phyloP scores from a whole-genome alignment of 768 basidiomycete species.

The Sporobolomyces pararoseus region DNA sequence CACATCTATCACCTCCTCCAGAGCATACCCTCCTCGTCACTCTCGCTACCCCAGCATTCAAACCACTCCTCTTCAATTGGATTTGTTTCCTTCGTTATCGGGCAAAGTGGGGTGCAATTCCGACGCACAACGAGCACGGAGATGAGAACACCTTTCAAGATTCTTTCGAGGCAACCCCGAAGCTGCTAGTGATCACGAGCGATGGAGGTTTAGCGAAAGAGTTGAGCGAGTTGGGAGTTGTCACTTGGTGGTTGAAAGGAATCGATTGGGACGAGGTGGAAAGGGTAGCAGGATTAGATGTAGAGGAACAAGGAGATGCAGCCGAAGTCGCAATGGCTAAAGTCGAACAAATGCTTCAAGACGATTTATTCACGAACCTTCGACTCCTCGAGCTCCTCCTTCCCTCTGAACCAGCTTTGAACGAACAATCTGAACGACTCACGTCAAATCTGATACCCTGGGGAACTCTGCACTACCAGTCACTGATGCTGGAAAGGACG shows the following conservation, averaged over 20 bases:
- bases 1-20: slow-evolving; percentile 24
- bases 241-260: slow-evolving; percentile 22
- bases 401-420: not conserved
- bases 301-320: not conserved
- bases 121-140: slow-evolving; percentile 20
- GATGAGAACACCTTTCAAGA: not conserved
- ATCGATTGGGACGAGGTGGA: slow-evolving; percentile 32
- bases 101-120: slow-evolving; percentile 21
- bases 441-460: slow-evolving; percentile 28
- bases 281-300: slow-evolving; percentile 5
- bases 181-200: slow-evolving; percentile 39
- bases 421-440: not conserved
- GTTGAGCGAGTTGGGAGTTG: slow-evolving; percentile 32
- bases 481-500: slow-evolving; percentile 40
- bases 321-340: slow-evolving; percentile 12
- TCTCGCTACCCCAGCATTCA: slow-evolving; percentile 40
- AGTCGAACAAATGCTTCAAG: slow-evolving; percentile 3
- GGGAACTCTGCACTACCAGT: slow-evolving; percentile 41
- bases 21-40: slow-evolving; percentile 41
- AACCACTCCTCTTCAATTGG: slow-evolving; percentile 42
- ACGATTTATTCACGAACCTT: slow-evolving; percentile 39
- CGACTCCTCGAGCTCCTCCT: slow-evolving; percentile 41
- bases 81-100: slow-evolving; percentile 41
- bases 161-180: not conserved
- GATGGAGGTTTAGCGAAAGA: slow-evolving; percentile 36